These are phyloP conservation scores for Malus fusca DNA, from an alignment of 306 rosid genomes.

Conservation along the genomic window DNA sequence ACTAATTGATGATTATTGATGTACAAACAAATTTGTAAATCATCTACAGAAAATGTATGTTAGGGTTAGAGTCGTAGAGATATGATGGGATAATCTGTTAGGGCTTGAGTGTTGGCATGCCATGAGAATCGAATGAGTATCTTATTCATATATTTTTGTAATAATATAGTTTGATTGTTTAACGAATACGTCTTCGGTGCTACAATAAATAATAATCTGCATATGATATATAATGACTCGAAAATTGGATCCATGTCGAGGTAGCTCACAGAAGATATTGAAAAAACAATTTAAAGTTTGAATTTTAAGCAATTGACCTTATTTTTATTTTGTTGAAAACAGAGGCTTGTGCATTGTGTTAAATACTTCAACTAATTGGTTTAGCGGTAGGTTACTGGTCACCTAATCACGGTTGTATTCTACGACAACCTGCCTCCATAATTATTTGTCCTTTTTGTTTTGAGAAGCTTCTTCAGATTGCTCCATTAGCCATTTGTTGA, in stretches of 20 bases:
- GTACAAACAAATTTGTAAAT: not conserved
- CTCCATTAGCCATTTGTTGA: not conserved
- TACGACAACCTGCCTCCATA: not conserved
- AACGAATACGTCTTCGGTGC: not conserved
- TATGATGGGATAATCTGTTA: not conserved
- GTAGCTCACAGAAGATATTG: not conserved
- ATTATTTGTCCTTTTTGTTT: not conserved
- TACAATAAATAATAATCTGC: not conserved
- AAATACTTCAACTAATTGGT: not conserved
- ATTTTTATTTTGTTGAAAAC: not conserved
- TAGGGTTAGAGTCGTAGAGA: not conserved
- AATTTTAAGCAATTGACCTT: not conserved
- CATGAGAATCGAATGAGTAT: not conserved
- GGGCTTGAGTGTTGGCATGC: not conserved
- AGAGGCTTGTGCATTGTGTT: not conserved
- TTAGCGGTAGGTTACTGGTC: constrained; percentile 6
- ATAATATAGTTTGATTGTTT: not conserved
- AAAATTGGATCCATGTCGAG: constrained; percentile 7
- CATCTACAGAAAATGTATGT: not conserved
- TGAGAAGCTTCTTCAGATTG: not conserved
- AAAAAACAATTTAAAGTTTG: not conserved
- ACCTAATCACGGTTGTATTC: constrained; percentile 7
- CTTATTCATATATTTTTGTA: not conserved
- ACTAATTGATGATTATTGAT: not conserved
- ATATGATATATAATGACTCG: not conserved